These are phyloP conservation scores for Cyberlindnera nakhonratchasimensis DNA, from an alignment of 805 yeast species.

Conservation along the genomic window DNA sequence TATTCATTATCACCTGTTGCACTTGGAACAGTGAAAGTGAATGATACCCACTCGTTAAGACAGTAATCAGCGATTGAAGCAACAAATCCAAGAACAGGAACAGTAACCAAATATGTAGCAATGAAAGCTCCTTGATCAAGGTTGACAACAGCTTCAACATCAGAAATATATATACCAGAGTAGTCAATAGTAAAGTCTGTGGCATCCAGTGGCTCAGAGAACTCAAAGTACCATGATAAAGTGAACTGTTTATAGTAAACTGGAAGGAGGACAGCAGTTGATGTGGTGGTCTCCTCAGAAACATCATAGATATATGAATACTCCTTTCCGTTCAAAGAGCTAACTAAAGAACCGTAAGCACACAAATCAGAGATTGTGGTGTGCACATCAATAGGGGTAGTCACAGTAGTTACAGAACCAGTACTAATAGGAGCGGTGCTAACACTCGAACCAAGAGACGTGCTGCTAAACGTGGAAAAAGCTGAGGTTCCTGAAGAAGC, in stretches of 20 bases:
- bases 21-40: constrained; percentile 7
- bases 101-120: constrained; percentile 9
- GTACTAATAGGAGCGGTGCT: background rate
- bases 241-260: constrained; percentile 8
- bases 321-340: constrained; percentile 4
- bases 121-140: constrained; percentile 17
- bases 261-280: background rate
- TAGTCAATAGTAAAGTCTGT: constrained; percentile 11
- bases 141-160: constrained; percentile 15
- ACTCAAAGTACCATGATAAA: constrained; percentile 20
- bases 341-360: constrained; percentile 4
- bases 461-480: background rate
- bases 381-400: constrained; percentile 2
- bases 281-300: background rate
- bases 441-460: background rate
- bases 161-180: constrained; percentile 8
- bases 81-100: constrained; percentile 1
- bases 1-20: constrained; percentile 3
- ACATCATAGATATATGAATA: constrained; percentile 4
- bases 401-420: constrained; percentile 2
- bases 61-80: constrained; percentile 7
- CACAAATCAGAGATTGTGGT: constrained; percentile 1
- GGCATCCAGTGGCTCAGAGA: constrained; percentile 13
- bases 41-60: constrained; percentile 8
- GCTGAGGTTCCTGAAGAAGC: constrained; percentile 3